These are phyloP conservation scores for Quercus engelmannii DNA, from an alignment of 306 rosid species.

Conservation along the genomic window DNA sequence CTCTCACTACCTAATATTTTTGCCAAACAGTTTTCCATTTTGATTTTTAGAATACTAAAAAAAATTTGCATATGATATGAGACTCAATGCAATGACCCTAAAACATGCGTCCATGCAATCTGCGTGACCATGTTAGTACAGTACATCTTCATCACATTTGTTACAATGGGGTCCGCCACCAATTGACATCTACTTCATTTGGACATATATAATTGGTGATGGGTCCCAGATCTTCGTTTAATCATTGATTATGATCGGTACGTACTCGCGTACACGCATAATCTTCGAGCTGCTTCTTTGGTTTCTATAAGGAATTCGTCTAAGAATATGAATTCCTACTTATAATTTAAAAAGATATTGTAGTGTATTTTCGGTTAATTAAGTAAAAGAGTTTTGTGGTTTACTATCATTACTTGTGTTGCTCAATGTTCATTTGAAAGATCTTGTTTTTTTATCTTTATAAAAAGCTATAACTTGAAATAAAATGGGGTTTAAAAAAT, in stretches of 20 bases:
- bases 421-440: no score
- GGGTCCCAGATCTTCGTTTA: background rate
- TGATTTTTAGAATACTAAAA: background rate
- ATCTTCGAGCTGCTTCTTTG: background rate
- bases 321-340: no score
- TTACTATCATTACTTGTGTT: no score
- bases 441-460: no score
- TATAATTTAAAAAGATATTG: no score
- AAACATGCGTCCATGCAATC: constrained; percentile 16
- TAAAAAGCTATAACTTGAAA: no score
- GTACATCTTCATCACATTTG: background rate
- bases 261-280: background rate
- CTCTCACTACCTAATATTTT: background rate
- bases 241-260: background rate
- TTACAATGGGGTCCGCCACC: constrained; percentile 11
- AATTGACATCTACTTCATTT: constrained; percentile 1
- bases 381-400: no score
- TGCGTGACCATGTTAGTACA: background rate
- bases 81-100: background rate
- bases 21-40: background rate
- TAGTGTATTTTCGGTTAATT: no score
- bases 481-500: no score
- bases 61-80: no score
- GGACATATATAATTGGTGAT: background rate
- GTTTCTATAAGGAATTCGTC: background rate